A percentile compares a stretch with the other conserved stretches of the same genome.
phyloP scores from a whole-genome alignment of 176 grass and related monocot species.

The Panicum miliaceum region DNA sequence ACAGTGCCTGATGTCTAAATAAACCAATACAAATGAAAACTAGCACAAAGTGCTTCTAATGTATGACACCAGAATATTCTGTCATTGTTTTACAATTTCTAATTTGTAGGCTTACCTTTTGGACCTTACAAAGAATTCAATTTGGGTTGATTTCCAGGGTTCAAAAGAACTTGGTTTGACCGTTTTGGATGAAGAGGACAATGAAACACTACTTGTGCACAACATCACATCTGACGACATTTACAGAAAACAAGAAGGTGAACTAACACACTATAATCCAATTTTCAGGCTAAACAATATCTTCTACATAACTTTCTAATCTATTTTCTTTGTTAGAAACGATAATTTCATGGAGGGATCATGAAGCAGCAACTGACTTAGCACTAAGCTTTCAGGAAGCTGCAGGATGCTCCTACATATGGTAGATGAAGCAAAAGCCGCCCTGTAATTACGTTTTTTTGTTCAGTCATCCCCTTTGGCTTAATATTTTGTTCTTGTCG shows the following conservation, averaged over 20 bases:
- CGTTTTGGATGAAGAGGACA: slow-evolving; percentile 92
- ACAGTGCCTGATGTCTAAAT: slow-evolving; percentile 9
- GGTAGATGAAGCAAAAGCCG: slow-evolving; percentile 53
- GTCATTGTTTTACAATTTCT: neutral
- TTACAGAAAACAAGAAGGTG: slow-evolving; percentile 98
- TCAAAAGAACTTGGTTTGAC: slow-evolving; percentile 84
- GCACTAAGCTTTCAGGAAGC: slow-evolving; percentile 96
- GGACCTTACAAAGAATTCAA: slow-evolving; percentile 3
- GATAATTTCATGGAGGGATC: slow-evolving; percentile 96
- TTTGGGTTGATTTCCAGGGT: slow-evolving; percentile 52
- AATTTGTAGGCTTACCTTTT: slow-evolving; percentile 37
- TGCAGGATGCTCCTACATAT: slow-evolving; percentile 96
- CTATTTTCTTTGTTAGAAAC: slow-evolving; percentile 66
- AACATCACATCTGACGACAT: slow-evolving; percentile 83
- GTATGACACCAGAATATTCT: slow-evolving; percentile 11
- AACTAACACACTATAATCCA: neutral
- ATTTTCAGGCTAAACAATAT: slow-evolving; percentile 12
- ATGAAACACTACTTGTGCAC: slow-evolving; percentile 73
- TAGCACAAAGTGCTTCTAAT: slow-evolving; percentile 22
- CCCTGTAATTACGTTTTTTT: slow-evolving; percentile 37
- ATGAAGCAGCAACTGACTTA: slow-evolving; percentile 80
- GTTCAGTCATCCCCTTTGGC: neutral
- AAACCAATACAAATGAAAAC: slow-evolving; percentile 27
- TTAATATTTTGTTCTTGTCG: slow-evolving; percentile 41
- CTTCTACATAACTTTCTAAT: slow-evolving; percentile 9